These are phyloP conservation scores for Penicillium dipodomyicola DNA, from an alignment of 495 filamentous ascomycete genomes.

Conservation along the genomic window DNA sequence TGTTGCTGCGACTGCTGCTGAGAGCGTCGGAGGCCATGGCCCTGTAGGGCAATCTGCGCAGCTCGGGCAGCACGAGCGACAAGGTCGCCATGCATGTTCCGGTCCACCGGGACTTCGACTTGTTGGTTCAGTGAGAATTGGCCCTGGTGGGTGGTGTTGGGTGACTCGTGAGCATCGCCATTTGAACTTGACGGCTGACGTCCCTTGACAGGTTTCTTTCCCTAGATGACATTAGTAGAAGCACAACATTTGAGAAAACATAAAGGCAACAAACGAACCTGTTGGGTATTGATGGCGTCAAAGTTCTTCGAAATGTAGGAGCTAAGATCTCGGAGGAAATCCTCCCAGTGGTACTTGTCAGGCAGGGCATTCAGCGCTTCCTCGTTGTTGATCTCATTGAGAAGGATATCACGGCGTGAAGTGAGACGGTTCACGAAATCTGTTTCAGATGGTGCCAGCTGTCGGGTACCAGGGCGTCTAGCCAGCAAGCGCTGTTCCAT, in stretches of 20 bases:
- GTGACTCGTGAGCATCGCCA: conserved; percentile 40
- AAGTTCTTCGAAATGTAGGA: conserved; percentile 74
- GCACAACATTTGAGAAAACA: background rate
- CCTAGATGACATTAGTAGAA: conserved; percentile 31
- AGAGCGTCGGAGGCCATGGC: conserved; percentile 43
- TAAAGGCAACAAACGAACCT: conserved; percentile 34
- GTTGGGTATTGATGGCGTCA: conserved; percentile 56
- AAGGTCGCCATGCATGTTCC: conserved; percentile 51
- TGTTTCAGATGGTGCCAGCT: conserved; percentile 67
- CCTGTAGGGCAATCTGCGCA: conserved; percentile 54
- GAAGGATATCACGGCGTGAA: conserved; percentile 65
- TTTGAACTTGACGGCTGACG: conserved; percentile 43
- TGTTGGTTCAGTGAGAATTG: conserved; percentile 47
- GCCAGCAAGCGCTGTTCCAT: conserved; percentile 62
- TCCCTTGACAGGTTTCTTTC: conserved; percentile 45
- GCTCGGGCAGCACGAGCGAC: conserved; percentile 54
- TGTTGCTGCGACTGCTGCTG: conserved; percentile 42
- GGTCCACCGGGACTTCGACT: conserved; percentile 43
- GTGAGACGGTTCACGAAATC: conserved; percentile 65
- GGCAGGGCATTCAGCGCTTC: conserved; percentile 62
- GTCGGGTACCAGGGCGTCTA: conserved; percentile 61
- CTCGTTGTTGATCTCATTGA: conserved; percentile 58
- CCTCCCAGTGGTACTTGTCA: conserved; percentile 76
- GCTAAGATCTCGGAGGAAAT: conserved; percentile 72
- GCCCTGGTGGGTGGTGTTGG: conserved; percentile 43